Percentiles rank a stretch among this genome's conserved stretches.
These are phyloP conservation scores for Caryopteris hybrid DNA, from an alignment of 305 asterid species.

Conservation along the genomic window DNA sequence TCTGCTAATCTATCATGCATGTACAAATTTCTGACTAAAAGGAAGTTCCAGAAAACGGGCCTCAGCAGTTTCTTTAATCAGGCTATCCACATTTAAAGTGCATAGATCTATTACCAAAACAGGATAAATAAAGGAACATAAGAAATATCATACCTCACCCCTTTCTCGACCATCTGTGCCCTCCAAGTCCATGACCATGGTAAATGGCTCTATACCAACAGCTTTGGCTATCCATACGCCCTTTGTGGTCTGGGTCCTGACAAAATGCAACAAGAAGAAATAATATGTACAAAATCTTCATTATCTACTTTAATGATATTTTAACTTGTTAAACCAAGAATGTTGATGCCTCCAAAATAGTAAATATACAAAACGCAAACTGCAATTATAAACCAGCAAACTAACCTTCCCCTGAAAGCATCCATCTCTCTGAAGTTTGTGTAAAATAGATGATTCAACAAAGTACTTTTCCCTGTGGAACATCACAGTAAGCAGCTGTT, in stretches of 20 bases:
- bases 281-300: background rate
- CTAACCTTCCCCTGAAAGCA: conserved; percentile 53
- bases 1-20: background rate
- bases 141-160: conserved; percentile 48
- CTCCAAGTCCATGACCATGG: conserved; percentile 69
- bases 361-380: background rate
- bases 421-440: conserved; percentile 69
- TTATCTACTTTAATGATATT: background rate
- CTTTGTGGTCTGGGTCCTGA: conserved; percentile 60
- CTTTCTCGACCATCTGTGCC: conserved; percentile 80
- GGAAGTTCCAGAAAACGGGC: background rate
- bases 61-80: background rate
- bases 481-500: background rate
- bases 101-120: background rate
- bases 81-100: background rate
- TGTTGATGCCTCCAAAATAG: background rate
- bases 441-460: conserved; percentile 52
- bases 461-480: conserved; percentile 55
- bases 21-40: background rate
- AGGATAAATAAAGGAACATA: background rate
- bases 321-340: background rate
- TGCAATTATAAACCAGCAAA: background rate
- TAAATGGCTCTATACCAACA: conserved; percentile 48
- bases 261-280: conserved; percentile 4
- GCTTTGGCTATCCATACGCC: conserved; percentile 75